phyloP scores from a whole-genome alignment of 73 alveolate species.

The Paramecium primaurelia region DNA sequence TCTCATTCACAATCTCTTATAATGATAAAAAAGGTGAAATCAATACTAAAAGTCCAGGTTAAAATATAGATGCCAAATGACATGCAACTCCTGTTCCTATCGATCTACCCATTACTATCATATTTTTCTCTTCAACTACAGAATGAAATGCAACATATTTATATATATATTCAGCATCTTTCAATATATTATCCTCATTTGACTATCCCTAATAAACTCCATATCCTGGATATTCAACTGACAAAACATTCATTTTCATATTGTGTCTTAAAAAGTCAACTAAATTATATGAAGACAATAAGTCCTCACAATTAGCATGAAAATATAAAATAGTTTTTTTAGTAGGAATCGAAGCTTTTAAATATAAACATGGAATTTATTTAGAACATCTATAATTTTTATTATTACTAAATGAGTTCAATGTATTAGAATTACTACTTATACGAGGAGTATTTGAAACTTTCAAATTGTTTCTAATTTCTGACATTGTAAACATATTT shows the following conservation, averaged over 20 bases:
- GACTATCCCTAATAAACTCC: conserved; percentile 52
- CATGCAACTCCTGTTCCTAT: conserved; percentile 63
- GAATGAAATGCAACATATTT: conserved; percentile 29
- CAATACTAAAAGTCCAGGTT: conserved; percentile 1
- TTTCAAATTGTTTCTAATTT: background rate
- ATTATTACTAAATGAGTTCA: background rate
- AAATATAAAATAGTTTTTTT: conserved; percentile 47
- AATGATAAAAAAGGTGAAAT: conserved; percentile 34
- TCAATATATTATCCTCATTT: conserved; percentile 26
- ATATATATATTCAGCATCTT: conserved; percentile 42
- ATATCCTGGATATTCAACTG: conserved; percentile 60
- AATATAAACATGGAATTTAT: conserved; percentile 39
- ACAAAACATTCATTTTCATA: conserved; percentile 45
- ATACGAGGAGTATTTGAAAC: background rate
- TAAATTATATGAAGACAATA: background rate
- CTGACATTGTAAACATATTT: background rate
- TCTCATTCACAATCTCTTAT: background rate
- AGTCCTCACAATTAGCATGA: conserved; percentile 59
- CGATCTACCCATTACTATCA: conserved; percentile 49
- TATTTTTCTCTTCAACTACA: conserved; percentile 26
- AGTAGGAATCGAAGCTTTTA: background rate
- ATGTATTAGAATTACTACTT: background rate
- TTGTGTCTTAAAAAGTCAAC: conserved; percentile 21
- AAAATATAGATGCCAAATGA: conserved; percentile 44
- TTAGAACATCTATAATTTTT: background rate